A percentile compares a stretch with the other conserved stretches of the same genome.
Evolutionary conservation across 192 early-diverging fungal species (phyloP).

Genomic region (Dispira parvispora): DNA sequence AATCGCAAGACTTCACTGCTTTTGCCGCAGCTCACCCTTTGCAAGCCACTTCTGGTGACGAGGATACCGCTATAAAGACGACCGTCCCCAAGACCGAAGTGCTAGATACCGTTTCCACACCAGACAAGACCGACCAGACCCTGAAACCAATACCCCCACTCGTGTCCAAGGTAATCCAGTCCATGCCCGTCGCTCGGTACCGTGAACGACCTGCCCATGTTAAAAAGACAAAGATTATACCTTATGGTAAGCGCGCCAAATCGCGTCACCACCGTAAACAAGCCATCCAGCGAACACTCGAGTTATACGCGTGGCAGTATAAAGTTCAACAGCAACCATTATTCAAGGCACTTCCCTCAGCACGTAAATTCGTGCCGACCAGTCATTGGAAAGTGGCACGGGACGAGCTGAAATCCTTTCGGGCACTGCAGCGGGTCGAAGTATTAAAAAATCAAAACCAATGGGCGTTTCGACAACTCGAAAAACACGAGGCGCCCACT

Average conservation of each 20-base stretch:
- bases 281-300: neutral
- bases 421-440: constrained; percentile 30
- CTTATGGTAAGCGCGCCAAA: neutral
- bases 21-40: too few relatives aligned
- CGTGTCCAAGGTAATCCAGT: neutral
- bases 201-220: neutral
- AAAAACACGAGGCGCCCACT: constrained; percentile 25
- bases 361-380: constrained; percentile 21
- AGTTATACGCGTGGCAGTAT: constrained; percentile 21
- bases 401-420: constrained; percentile 24
- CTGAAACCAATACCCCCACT: neutral
- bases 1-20: too few relatives aligned
- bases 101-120: too few relatives aligned
- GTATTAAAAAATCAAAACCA: constrained; percentile 25
- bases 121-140: too few relatives aligned
- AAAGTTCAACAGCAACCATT: constrained; percentile 26
- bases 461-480: constrained; percentile 32
- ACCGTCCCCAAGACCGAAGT: too few relatives aligned
- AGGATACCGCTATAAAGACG: too few relatives aligned
- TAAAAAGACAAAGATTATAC: neutral
- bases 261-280: neutral
- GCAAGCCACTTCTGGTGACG: too few relatives aligned
- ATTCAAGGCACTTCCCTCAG: constrained; percentile 14
- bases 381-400: constrained; percentile 26
- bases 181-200: constrained; percentile 1